Conservation (phyloP, 2,329 filamentous ascomycete species). For the Talaromyces sp. region DNA sequence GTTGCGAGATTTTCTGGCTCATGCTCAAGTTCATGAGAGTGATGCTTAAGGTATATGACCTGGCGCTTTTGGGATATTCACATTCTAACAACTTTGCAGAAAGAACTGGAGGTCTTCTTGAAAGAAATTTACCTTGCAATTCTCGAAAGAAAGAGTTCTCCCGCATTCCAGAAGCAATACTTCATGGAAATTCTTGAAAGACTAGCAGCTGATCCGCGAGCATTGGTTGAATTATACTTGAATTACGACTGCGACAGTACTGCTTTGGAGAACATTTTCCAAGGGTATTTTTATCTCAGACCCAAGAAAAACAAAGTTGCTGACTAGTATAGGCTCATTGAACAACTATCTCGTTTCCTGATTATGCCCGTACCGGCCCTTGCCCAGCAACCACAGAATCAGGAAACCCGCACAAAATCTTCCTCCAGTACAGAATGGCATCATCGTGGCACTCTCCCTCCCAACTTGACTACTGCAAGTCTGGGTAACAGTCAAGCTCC, state of each 20-base stretch:
- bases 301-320: constrained; percentile 8
- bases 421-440: constrained; percentile 72
- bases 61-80: no score
- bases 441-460: constrained; percentile 75
- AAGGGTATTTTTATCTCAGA: constrained; percentile 45
- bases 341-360: constrained; percentile 84
- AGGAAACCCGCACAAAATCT: constrained; percentile 66
- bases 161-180: constrained; percentile 84
- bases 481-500: constrained; percentile 52
- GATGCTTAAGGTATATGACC: constrained; percentile 68
- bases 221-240: constrained; percentile 88
- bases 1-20: constrained; percentile 95
- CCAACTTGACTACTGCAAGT: constrained; percentile 74
- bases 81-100: constrained; percentile 45
- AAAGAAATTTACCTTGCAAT: constrained; percentile 96
- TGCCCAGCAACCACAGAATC: constrained; percentile 71
- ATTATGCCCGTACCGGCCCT: constrained; percentile 73
- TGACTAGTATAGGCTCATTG: constrained; percentile 61
- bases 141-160: constrained; percentile 79
- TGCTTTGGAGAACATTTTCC: constrained; percentile 92
- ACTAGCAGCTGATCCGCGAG: constrained; percentile 77
- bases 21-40: constrained; percentile 92
- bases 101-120: constrained; percentile 95
- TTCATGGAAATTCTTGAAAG: constrained; percentile 82
- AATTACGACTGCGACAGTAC: constrained; percentile 98